Base-by-base conservation (phyloP, 106 monocot genomes). In the Ottelia alismoides region DNA sequence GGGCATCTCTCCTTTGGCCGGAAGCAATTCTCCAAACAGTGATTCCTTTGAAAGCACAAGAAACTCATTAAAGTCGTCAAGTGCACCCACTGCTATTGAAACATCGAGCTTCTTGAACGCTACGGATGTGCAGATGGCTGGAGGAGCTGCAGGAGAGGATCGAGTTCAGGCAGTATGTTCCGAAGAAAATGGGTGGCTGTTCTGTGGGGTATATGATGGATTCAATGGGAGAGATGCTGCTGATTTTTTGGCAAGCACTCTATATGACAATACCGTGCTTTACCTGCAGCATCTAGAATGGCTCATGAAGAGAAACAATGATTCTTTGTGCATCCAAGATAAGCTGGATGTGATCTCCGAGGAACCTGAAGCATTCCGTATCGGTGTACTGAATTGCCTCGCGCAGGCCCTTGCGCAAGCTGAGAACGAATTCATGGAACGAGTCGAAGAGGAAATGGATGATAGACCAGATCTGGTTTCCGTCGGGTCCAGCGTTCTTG, bases 191-290 rank as follows among this genome's bases (percentile, higher is more conserved):
- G 92, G 86, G 31, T 80, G 78, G 85, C 19, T 92, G 23, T 86
- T 86, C 56, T 92, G 92, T 62, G 92, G 86, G 45, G 68, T 92
- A 45, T 92, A 92, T 55, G 92, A 92, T 66, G 92, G 92, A 51
- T 92, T 92, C 55, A 92, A 86, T 63, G 92, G 92, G 2, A 52
- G 92, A 29, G 92, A 92, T 72, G 86, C 86, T n/a, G 85, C 92
- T 32, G 92, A 92, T 53, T 92, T 78, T 66, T 51, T 92, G 28
- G 86, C 92, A 2, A 74, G 58, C 20, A 86, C 76, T 31, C 55
- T 92, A 1, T 92, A 92, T 67, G 86, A 92, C 20, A 82, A 72
- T 20, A 67, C 86, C 56, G 63, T 48, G 24, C 62, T 55, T 26
- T 66, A 79, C 24, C 20, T 92, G 4, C 70, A 79, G 52, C 27